Evolutionary conservation across 305 asterid genomes (phyloP).

Genomic region (Nicotiana rustica): DNA sequence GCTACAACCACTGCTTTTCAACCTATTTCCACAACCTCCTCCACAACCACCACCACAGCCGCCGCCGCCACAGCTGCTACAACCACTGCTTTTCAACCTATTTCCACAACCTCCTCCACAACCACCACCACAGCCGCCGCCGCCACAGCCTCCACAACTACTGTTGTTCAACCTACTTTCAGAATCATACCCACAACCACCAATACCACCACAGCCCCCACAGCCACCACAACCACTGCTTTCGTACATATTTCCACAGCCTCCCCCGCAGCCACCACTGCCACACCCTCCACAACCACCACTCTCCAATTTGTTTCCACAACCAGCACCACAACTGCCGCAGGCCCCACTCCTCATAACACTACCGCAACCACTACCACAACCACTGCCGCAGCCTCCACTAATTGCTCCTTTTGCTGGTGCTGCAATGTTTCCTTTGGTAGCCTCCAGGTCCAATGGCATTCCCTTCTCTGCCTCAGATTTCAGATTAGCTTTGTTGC

Average conservation of each 20-base stretch:
- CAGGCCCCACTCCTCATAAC: constrained; percentile 15
- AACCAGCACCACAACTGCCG: constrained; percentile 28
- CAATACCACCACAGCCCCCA: neutral
- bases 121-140: constrained; percentile 31
- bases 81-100: neutral
- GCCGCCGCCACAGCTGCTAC: constrained; percentile 37
- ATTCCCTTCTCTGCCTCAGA: constrained; percentile 31
- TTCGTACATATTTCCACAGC: constrained; percentile 32
- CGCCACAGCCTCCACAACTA: constrained; percentile 16
- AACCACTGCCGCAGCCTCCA: constrained; percentile 33
- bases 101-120: constrained; percentile 27
- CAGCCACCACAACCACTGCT: constrained; percentile 3
- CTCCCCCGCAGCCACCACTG: constrained; percentile 17
- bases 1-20: neutral
- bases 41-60: constrained; percentile 38
- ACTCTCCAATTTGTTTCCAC: constrained; percentile 17
- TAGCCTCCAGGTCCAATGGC: constrained; percentile 37
- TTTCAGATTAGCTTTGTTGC: constrained; percentile 34
- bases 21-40: neutral
- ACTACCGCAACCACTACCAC: neutral
- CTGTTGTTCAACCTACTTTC: neutral
- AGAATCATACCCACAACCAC: neutral
- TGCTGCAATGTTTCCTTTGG: constrained; percentile 43
- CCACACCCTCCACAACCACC: constrained; percentile 25
- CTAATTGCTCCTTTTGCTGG: constrained; percentile 48